Percentiles rank a stretch among this genome's conserved stretches.
Evolutionary conservation across 2,329 filamentous ascomycete genomes (phyloP).

Genomic region (Aureobasidium sp.): DNA sequence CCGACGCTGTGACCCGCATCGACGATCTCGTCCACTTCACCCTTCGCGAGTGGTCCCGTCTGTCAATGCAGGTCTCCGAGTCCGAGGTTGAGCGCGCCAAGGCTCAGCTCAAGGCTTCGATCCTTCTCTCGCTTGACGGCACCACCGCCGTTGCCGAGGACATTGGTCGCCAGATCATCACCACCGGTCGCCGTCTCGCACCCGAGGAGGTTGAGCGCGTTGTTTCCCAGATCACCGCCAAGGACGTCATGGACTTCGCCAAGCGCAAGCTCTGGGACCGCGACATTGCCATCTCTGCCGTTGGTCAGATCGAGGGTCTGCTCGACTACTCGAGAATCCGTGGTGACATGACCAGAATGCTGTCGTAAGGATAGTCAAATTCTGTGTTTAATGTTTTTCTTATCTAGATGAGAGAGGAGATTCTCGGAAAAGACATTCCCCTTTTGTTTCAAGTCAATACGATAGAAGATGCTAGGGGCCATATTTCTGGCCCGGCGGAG

Average conservation of each 20-base stretch:
- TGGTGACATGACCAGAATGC: conserved; percentile 80
- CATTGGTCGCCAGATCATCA: conserved; percentile 97
- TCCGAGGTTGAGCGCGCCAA: conserved; percentile 97
- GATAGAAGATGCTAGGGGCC: conserved; percentile 7
- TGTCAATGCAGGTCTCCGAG: conserved; percentile 79
- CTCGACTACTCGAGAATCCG: conserved; percentile 70
- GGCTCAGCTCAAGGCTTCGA: conserved; percentile 96
- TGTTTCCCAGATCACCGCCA: conserved; percentile 82
- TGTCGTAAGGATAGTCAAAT: conserved; percentile 28
- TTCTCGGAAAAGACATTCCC: neutral
- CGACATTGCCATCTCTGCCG: conserved; percentile 87
- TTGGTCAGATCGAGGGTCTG: conserved; percentile 83
- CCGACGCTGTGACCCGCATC: conserved; percentile 76
- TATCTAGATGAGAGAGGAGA: conserved; percentile 8
- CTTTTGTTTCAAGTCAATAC: conserved; percentile 7
- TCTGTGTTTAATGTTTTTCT: conserved; percentile 13
- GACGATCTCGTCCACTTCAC: conserved; percentile 98
- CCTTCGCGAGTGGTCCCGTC: conserved; percentile 94
- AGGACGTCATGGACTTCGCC: conserved; percentile 96
- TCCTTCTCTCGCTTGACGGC: conserved; percentile 93
- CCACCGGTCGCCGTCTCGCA: conserved; percentile 83
- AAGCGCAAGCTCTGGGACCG: conserved; percentile 95
- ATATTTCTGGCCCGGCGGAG: neutral
- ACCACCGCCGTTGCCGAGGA: conserved; percentile 97
- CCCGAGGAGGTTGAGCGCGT: conserved; percentile 91